Conservation (phyloP, 148 eudicot species). For the Simmondsia chinensis region DNA sequence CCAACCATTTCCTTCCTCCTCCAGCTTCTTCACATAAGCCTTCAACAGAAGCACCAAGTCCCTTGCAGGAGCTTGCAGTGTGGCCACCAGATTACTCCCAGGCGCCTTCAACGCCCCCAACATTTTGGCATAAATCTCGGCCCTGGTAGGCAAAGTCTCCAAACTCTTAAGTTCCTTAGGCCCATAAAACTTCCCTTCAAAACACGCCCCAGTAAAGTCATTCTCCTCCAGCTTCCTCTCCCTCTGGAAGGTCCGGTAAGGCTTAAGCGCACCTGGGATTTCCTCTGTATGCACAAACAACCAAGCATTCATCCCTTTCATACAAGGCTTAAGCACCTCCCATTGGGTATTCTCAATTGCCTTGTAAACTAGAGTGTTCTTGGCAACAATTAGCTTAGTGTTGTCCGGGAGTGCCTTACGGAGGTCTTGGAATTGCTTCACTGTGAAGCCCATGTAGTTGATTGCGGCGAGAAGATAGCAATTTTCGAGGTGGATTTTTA, state of each 20-base stretch:
- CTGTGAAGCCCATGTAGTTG: slow-evolving; percentile 75
- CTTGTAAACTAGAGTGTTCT: slow-evolving; percentile 69
- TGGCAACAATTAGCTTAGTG: slow-evolving; percentile 62
- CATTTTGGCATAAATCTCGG: slow-evolving; percentile 58
- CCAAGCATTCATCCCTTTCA: slow-evolving; percentile 96
- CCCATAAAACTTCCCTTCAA: slow-evolving; percentile 75
- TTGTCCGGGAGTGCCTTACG: slow-evolving; percentile 51
- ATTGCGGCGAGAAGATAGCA: slow-evolving; percentile 85
- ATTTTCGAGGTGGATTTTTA: slow-evolving; percentile 49
- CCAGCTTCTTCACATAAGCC: slow-evolving; percentile 81
- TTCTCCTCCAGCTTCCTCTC: slow-evolving; percentile 72
- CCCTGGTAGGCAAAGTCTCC: slow-evolving; percentile 74
- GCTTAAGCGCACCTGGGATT: slow-evolving; percentile 71
- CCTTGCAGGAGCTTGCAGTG: slow-evolving; percentile 80
- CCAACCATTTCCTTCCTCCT: slow-evolving; percentile 17
- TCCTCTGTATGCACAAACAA: slow-evolving; percentile 83
- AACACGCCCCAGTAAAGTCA: slow-evolving; percentile 80
- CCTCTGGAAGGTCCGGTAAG: slow-evolving; percentile 72
- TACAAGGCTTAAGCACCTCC: slow-evolving; percentile 75
- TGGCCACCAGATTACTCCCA: slow-evolving; percentile 50
- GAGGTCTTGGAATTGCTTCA: slow-evolving; percentile 68
- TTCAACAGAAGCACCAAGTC: slow-evolving; percentile 61
- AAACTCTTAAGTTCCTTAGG: slow-evolving; percentile 61
- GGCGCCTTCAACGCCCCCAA: slow-evolving; percentile 73
- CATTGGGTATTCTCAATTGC: slow-evolving; percentile 80